Percentiles rank a stretch among this genome's conserved stretches.
phyloP scores from a whole-genome alignment of 352 stramenopile species.

The Pythium vanterpoolii region DNA sequence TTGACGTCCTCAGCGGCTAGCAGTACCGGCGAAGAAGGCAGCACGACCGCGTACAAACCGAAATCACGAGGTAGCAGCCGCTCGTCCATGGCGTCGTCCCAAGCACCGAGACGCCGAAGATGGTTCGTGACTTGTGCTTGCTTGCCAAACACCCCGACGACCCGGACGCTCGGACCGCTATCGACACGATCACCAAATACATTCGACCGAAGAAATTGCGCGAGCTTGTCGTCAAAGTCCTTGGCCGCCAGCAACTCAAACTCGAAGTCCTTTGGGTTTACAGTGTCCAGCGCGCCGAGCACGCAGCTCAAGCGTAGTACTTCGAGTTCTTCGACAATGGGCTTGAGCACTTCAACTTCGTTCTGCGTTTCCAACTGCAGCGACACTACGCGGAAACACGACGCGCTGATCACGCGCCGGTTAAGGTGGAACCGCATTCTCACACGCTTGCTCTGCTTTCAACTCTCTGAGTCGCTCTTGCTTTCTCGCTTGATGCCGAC shows the following conservation, averaged over 20 bases:
- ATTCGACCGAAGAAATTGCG: constrained; percentile 47
- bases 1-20: not conserved
- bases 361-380: constrained; percentile 56
- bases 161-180: constrained; percentile 17
- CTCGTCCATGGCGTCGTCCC: constrained; percentile 38
- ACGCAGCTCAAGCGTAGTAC: constrained; percentile 57
- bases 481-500: not conserved
- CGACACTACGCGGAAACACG: constrained; percentile 49
- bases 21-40: too few species aligned
- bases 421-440: not conserved
- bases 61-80: constrained; percentile 36
- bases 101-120: constrained; percentile 34
- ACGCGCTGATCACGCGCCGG: constrained; percentile 7
- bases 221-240: constrained; percentile 64
- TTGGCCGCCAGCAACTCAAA: constrained; percentile 36
- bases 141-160: constrained; percentile 57
- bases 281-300: constrained; percentile 42
- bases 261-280: constrained; percentile 50
- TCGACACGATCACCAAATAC: constrained; percentile 30
- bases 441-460: not conserved
- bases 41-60: constrained; percentile 50
- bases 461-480: not conserved
- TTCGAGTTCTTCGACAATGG: constrained; percentile 64
- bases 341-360: constrained; percentile 64
- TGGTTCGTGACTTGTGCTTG: constrained; percentile 47